Evolutionary conservation across 169 alveolate species (phyloP), one percentile per base, ranked within the genome.

Genomic region (Plasmodium relictum): DNA sequence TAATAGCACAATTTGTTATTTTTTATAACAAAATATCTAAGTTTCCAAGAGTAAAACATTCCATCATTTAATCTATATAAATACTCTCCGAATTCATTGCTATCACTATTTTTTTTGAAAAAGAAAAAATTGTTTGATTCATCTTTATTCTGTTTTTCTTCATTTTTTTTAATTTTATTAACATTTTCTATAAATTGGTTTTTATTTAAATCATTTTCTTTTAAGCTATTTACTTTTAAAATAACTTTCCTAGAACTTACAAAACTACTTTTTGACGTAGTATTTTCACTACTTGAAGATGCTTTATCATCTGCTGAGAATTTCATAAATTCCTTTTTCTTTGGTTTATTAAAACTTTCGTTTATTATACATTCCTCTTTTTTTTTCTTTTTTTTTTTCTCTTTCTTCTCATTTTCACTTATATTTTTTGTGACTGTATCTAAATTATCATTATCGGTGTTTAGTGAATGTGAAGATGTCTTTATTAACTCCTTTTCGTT

Each of bases 11-110:
- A 31, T 39, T 63, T 76, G 45, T 63, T 76, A 12, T 48, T 48
- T 10, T 65, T 76, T 16, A 76, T 54, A 39, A 26, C 44, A 54
- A 56, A 50, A 24, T 76, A 62, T 37, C 73, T 39, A 62, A 63
- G 50, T 22, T 62, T 76, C 73, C 89, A 56, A 2, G 72, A 50
- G 42, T 39, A 65, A 61, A 44, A 31, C 65, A 31, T 37, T 3
- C 89, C 88, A 42, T 76, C 88, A 39, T 63, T 61, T 76, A 76
- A 18, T 26, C 45, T 14, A 39, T 76, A 65, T 16, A 45, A 22
- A 62, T 76, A 56, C 39, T 62, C 74, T 20, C 76, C 61, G 61
- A 42, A 76, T 39, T 61, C 62, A 26, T 50, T 52, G n/a, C 20
- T 42, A 6, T 37, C 73, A 12, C 6, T 22, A 70, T 70, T 70